phyloP scores from a whole-genome alignment of 169 alveolate genomes.

The Eimeria zaria region DNA sequence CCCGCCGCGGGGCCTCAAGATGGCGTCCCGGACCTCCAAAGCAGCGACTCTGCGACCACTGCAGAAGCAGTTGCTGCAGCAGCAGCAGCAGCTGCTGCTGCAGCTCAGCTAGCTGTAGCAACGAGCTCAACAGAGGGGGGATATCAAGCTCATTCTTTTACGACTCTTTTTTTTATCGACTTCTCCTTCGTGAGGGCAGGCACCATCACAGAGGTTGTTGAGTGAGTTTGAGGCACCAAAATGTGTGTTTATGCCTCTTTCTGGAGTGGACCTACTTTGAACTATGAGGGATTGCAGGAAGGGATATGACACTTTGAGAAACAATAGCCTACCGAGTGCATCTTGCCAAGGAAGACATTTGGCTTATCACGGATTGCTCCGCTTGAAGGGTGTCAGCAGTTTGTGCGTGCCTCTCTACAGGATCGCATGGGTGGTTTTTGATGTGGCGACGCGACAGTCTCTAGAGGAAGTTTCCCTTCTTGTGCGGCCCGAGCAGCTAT shows the following conservation, averaged over 20 bases:
- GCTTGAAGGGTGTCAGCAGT: neutral
- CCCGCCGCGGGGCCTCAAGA: constrained; percentile 32
- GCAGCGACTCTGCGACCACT: constrained; percentile 4
- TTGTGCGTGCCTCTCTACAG: constrained; percentile 27
- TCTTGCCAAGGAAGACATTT: neutral
- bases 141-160: constrained; percentile 1
- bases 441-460: constrained; percentile 53
- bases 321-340: neutral
- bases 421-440: constrained; percentile 52
- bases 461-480: constrained; percentile 34
- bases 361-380: neutral
- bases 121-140: constrained; percentile 45
- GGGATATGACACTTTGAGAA: neutral
- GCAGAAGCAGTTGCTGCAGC: constrained; percentile 61
- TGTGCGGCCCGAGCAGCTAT: constrained; percentile 65
- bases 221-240: neutral
- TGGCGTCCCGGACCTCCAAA: neutral
- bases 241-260: neutral
- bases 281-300: neutral
- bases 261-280: neutral
- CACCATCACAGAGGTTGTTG: constrained; percentile 67
- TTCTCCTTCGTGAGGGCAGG: constrained; percentile 65
- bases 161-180: constrained; percentile 45
- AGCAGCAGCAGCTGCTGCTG: constrained; percentile 64
- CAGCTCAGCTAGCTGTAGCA: constrained; percentile 61